Evolutionary conservation across 768 basidiomycete species (phyloP).

Genomic region (Suillus placidus): DNA sequence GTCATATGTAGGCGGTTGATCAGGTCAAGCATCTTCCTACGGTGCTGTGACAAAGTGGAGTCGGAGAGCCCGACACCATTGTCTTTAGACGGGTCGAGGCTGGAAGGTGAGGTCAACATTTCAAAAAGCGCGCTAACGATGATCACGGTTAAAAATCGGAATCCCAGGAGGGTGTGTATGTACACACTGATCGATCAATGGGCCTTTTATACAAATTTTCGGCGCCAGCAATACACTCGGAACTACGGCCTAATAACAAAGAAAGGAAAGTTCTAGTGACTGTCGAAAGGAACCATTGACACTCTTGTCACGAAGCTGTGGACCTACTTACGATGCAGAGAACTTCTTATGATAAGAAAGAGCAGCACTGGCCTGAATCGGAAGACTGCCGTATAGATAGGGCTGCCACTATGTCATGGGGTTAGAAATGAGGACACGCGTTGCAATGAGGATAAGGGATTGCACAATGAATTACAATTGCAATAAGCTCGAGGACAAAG

Average conservation of each 20-base stretch:
- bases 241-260: neutral
- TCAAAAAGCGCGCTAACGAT: neutral
- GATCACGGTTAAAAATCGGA: neutral
- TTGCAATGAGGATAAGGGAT: neutral
- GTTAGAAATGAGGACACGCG: neutral
- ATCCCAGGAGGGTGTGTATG: neutral
- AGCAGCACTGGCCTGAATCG: neutral
- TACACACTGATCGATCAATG: neutral
- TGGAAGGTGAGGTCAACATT: neutral
- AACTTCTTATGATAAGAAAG: neutral
- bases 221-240: neutral
- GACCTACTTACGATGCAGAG: neutral
- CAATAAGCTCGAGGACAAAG: neutral
- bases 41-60: slow-evolving; percentile 40
- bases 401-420: neutral
- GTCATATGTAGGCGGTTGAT: slow-evolving; percentile 63
- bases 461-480: neutral
- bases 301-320: neutral
- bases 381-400: neutral
- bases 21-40: slow-evolving; percentile 57
- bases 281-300: neutral
- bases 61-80: slow-evolving; percentile 56
- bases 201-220: neutral
- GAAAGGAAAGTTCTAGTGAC: neutral
- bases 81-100: neutral